phyloP scores from a whole-genome alignment of 148 eudicot genomes.

The Spergularia bocconei region DNA sequence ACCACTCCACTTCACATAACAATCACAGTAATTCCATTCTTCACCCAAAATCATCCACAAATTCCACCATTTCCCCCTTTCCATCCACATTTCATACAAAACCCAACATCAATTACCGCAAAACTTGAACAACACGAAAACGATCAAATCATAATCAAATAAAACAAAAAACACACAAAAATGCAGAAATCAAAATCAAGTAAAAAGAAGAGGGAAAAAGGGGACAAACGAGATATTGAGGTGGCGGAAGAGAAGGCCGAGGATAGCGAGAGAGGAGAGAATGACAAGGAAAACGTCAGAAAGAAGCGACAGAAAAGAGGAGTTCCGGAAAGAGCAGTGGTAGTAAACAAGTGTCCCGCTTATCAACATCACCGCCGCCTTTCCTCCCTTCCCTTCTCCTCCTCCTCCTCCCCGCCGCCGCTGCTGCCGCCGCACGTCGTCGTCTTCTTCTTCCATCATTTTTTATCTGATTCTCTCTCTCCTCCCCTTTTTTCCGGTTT shows the following conservation, averaged over 20 bases:
- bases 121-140: not conserved
- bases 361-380: conserved; percentile 46
- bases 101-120: not conserved
- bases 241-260: conserved; percentile 94
- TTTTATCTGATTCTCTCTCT: not conserved
- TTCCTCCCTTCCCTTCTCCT: conserved; percentile 38
- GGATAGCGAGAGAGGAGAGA: conserved; percentile 91
- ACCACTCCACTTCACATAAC: not conserved
- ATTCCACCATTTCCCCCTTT: too few species aligned
- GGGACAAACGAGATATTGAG: conserved; percentile 52
- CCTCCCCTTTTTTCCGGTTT: not conserved
- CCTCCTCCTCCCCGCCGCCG: not conserved
- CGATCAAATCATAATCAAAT: not conserved
- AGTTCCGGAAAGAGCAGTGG: conserved; percentile 75
- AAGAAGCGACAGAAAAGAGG: conserved; percentile 66
- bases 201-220: not conserved
- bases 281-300: conserved; percentile 93
- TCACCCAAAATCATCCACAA: too few species aligned
- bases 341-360: conserved; percentile 78
- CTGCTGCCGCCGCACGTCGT: not conserved
- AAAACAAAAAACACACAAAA: not conserved
- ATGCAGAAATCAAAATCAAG: not conserved
- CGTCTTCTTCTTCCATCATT: conserved; percentile 28
- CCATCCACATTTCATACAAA: too few species aligned
- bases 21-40: not conserved